Percentiles rank a stretch among this genome's conserved stretches.
Evolutionary conservation across 1,284 basidiomycete species (phyloP).

Genomic region (Heliocybe sulcata): DNA sequence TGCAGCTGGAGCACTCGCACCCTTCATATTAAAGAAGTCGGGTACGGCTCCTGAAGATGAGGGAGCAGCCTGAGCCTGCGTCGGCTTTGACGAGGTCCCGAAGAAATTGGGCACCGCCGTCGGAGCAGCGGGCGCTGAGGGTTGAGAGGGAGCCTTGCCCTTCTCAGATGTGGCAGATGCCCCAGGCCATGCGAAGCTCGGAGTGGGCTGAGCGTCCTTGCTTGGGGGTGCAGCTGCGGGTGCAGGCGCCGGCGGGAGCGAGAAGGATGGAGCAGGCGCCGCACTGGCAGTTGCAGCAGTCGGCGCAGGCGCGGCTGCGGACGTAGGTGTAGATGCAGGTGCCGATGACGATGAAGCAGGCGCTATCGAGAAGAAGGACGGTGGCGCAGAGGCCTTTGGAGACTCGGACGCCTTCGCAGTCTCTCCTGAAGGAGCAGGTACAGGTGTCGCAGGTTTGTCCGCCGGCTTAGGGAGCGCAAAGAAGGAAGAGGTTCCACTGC

Average conservation of each 20-base stretch:
- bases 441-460: not conserved
- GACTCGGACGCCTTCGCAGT: too few relatives aligned
- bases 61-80: not conserved
- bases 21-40: constrained; percentile 13
- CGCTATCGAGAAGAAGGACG: not conserved
- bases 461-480: not conserved
- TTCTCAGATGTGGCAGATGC: not conserved
- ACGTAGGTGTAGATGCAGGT: not conserved
- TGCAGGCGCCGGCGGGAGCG: constrained; percentile 8
- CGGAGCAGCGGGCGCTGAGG: not conserved
- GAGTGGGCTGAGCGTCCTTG: not conserved
- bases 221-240: too few relatives aligned
- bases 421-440: too few relatives aligned
- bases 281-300: constrained; percentile 8
- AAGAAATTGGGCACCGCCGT: not conserved
- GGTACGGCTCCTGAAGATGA: constrained; percentile 9
- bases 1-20: not conserved
- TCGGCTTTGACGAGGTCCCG: not conserved
- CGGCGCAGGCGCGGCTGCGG: not conserved
- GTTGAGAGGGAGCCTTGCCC: not conserved
- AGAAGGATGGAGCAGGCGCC: constrained; percentile 16
- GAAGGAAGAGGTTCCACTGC: not conserved
- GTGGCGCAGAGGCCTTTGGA: not conserved
- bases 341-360: not conserved
- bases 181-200: not conserved